Base-by-base conservation (phyloP, 2,329 filamentous ascomycete genomes). In the Colletotrichum tofieldiae region DNA sequence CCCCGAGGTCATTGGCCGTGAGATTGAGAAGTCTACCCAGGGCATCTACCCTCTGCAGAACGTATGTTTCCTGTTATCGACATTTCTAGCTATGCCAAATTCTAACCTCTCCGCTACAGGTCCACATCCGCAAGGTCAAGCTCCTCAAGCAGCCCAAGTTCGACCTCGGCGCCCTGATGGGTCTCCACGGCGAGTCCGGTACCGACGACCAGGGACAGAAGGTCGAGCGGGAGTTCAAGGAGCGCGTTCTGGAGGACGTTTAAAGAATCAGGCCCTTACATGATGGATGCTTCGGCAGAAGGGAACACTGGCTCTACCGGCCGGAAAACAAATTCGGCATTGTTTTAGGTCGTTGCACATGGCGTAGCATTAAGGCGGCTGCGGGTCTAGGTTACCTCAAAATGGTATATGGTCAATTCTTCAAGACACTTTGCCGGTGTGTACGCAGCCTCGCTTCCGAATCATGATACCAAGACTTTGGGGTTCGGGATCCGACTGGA, bases 61-160 rank as follows among this genome's bases (percentile, higher is more conserved):
- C 87, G 96, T 98, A 89, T 76, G 91, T 56, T 51, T 37, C 20
- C 7, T 26, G 11, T 11, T 29, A 41, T 11, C 29, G 14, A 20
- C 2, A 2, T 32, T 4, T 47, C 4, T 1, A 5, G 11, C 1
- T n/a, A 23, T 18, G 16, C 6, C 1, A 2, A 14, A n/a, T 56
- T 77, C 81, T 87, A 77, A 87, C n/a, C 77, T 71, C 18, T 3
- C 2, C 69, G 67, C 75, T n/a, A 12, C 80, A 98, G 95, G 95
- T 98, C 82, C 96, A 99, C 91, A 98, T 99, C 87, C 95, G 96
- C 88, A 99, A 99, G 92, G 96, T 99, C 83, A 99, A 99, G 93
- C 94, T 99, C 80, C 90, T 99, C 80, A 99, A 99, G 93, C 87
- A 93, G 78, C 96, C 96, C 84, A 99, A 99, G 91, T 98, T 99